Percentiles rank a stretch among this genome's conserved stretches.
These are phyloP conservation scores for Phytophthora citrophthora DNA, from an alignment of 352 stramenopile genomes.

Conservation along the genomic window DNA sequence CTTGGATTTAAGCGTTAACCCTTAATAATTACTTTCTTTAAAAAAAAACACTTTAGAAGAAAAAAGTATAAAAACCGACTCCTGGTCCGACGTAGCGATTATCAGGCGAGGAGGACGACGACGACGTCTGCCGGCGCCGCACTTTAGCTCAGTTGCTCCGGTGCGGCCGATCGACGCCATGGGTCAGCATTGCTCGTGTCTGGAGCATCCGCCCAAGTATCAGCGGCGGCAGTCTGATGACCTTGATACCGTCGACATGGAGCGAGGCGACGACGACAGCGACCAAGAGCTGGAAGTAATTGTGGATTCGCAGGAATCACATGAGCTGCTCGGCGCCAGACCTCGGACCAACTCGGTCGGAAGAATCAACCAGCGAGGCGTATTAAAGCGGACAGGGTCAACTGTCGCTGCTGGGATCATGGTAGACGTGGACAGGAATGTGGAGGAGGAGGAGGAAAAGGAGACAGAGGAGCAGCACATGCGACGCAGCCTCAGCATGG, in stretches of 20 bases:
- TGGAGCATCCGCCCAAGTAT: conserved; percentile 67
- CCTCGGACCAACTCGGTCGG: conserved; percentile 10
- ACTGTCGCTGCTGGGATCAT: conserved; percentile 7
- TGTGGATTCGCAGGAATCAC: conserved; percentile 30
- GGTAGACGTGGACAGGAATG: conserved; percentile 10
- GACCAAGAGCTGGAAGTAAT: conserved; percentile 38
- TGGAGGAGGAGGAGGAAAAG: conserved; percentile 29
- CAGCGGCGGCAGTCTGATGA: conserved; percentile 67
- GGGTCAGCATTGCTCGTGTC: conserved; percentile 81
- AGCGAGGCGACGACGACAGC: conserved; percentile 31
- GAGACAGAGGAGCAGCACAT: conserved; percentile 27
- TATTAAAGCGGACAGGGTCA: conserved; percentile 25
- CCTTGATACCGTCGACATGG: conserved; percentile 38
- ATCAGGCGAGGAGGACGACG: conserved; percentile 21
- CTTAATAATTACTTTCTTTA: too few species aligned
- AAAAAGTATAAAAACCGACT: neutral
- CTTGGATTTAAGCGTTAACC: neutral
- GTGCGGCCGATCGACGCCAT: conserved; percentile 36
- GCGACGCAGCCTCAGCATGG: conserved; percentile 26
- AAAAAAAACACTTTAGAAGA: neutral
- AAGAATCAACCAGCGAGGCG: conserved; percentile 13
- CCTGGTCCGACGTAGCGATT: conserved; percentile 20
- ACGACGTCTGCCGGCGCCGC: neutral
- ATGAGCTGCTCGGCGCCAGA: conserved; percentile 51
- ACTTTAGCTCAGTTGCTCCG: conserved; percentile 10